Base-by-base conservation (phyloP, 352 stramenopile genomes). In the Phytophthora idaei region DNA sequence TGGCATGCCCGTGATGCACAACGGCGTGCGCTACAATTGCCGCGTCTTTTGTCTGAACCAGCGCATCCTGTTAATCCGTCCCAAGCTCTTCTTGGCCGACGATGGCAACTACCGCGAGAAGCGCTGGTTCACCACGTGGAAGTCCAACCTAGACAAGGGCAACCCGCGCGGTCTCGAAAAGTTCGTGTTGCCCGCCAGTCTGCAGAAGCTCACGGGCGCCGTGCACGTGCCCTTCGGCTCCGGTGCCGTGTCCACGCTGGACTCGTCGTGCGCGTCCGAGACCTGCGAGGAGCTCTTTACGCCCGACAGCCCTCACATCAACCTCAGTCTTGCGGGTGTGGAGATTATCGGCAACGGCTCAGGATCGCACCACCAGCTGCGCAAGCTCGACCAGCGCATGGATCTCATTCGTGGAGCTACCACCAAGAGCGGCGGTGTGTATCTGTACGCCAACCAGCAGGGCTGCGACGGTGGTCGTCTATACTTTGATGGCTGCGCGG, bases 231-330 rank as follows among this genome's bases (percentile, higher is more conserved):
- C 88, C 4, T 95, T 98, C 29, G 93, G 92, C 29, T 80, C 83
- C 27, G 89, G 84, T 10, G 84, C 89, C 36, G 57, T 98, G 17
- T 81, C 84, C 29, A 90, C 83, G 27, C 83, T 97, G 15, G 95
- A 98, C 61, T 94, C 95, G 15, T 84, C 83, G 60, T 92, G 82
- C 55, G 90, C 91, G 27, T 97, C 92, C 45, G 98, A 99, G 84
- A 98, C 93, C 21, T 99, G 98, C 73, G 98, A 99, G 77, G 98
- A 99, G 77, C 80, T 99, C 31, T 99, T 98, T 87, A 99, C 97
- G 28, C 95, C 97, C 0, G 81, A 94, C 63, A 91, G 90, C 39
- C 95, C 97, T 10, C 97, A 99, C 77, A 99, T 99, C 74, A 90
- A 96, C 48, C 74, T 98, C 4, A 78, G 77, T 61, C 76, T 99